Conservation (phyloP, 345 rosid genomes). For the Dovyalis caffra region DNA sequence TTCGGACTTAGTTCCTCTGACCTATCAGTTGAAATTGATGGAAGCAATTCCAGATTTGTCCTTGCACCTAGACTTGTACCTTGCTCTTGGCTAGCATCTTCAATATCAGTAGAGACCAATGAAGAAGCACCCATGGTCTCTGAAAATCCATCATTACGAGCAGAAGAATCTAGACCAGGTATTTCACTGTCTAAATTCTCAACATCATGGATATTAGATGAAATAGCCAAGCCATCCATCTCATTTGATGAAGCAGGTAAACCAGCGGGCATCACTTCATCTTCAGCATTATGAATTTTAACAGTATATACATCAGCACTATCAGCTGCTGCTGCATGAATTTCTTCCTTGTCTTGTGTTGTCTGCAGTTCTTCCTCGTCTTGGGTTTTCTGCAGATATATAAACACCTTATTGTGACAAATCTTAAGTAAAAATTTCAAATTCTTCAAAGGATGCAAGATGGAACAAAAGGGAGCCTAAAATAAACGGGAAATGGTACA, state of each 20-base stretch:
- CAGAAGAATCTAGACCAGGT: slow-evolving; percentile 79
- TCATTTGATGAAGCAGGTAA: slow-evolving; percentile 45
- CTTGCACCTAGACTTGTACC: slow-evolving; percentile 50
- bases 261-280: slow-evolving; percentile 40
- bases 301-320: slow-evolving; percentile 25
- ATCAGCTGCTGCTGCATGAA: slow-evolving; percentile 24
- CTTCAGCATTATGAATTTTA: slow-evolving; percentile 44
- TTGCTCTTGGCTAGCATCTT: slow-evolving; percentile 62
- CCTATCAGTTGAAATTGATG: slow-evolving; percentile 71
- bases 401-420: slow-evolving; percentile 12
- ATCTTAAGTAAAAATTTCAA: not conserved
- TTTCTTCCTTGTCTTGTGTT: slow-evolving; percentile 48
- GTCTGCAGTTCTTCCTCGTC: slow-evolving; percentile 48
- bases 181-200: slow-evolving; percentile 61
- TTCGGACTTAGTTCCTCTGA: slow-evolving; percentile 85
- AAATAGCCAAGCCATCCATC: slow-evolving; percentile 28
- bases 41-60: slow-evolving; percentile 43
- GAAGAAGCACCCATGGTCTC: slow-evolving; percentile 57
- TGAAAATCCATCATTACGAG: slow-evolving; percentile 49
- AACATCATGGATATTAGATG: slow-evolving; percentile 42
- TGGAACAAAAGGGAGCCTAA: slow-evolving; percentile 2
- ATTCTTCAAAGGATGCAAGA: not conserved
- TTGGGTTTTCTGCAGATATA: slow-evolving; percentile 36
- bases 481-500: not conserved
- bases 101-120: slow-evolving; percentile 51